Conservation (phyloP, 495 filamentous ascomycete genomes). For the Aspergillus taichungensis region DNA sequence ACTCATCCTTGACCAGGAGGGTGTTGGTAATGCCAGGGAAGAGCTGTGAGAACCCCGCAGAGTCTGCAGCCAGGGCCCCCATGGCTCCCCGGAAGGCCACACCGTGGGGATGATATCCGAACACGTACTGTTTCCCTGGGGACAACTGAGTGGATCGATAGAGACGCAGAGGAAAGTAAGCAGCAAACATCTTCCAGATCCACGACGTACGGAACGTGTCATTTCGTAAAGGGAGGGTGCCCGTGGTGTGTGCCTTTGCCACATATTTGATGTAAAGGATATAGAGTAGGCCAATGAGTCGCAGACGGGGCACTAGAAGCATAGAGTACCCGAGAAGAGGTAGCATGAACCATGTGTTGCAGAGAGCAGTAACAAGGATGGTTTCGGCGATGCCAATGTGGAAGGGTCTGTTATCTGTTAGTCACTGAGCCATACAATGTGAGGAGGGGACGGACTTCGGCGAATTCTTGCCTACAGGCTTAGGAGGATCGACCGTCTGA, state of each 20-base stretch:
- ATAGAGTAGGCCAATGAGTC: constrained; percentile 48
- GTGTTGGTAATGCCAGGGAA: constrained; percentile 79
- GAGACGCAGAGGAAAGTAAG: constrained; percentile 15
- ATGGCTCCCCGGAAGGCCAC: constrained; percentile 80
- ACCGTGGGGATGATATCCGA: constrained; percentile 84
- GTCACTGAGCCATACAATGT: not conserved
- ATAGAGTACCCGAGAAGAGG: constrained; percentile 13
- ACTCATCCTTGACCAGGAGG: constrained; percentile 11
- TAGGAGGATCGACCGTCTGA: constrained; percentile 2
- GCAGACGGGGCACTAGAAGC: constrained; percentile 13
- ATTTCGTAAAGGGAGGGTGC: constrained; percentile 55
- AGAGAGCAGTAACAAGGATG: constrained; percentile 7
- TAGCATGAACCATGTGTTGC: constrained; percentile 16
- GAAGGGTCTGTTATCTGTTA: constrained; percentile 4
- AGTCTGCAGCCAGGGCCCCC: constrained; percentile 71
- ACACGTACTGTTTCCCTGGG: constrained; percentile 73
- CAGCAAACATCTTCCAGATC: constrained; percentile 13
- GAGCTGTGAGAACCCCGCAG: constrained; percentile 65
- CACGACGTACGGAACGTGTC: constrained; percentile 53
- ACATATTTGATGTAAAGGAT: constrained; percentile 62
- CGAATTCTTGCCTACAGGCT: not conserved
- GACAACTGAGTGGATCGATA: constrained; percentile 36
- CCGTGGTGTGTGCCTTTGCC: constrained; percentile 57
- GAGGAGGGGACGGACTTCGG: constrained; percentile 1
- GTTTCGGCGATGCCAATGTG: constrained; percentile 2